A percentile compares a stretch with the other conserved stretches of the same genome.
Evolutionary conservation across 192 early-diverging fungal species (phyloP).

Genomic region (Coemansia sp.): DNA sequence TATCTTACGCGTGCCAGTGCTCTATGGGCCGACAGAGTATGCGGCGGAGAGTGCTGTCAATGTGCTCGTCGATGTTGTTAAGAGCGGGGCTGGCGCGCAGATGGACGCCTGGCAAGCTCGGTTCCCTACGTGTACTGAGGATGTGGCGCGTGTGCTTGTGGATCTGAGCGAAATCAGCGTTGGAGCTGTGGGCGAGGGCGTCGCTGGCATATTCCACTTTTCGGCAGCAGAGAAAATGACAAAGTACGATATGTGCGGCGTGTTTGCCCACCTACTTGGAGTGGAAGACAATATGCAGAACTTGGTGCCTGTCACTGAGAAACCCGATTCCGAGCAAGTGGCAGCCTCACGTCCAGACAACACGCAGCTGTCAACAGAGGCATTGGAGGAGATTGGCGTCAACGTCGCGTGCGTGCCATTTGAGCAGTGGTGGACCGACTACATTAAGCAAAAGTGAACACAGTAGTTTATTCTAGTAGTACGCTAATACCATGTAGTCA

Average conservation of each 20-base stretch:
- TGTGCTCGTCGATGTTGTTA: constrained; percentile 66
- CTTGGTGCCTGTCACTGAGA: constrained; percentile 21
- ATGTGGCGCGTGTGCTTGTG: constrained; percentile 70
- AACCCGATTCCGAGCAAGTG: constrained; percentile 12
- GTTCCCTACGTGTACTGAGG: constrained; percentile 82
- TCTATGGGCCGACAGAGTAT: constrained; percentile 71
- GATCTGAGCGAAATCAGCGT: constrained; percentile 60
- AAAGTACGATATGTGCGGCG: constrained; percentile 45
- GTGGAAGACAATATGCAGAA: neutral
- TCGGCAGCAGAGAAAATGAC: constrained; percentile 40
- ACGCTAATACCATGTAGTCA: constrained; percentile 15
- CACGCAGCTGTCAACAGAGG: constrained; percentile 27
- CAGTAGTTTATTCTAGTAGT: neutral
- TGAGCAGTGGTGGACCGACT: constrained; percentile 36
- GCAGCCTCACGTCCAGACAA: constrained; percentile 41
- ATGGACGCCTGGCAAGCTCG: constrained; percentile 75
- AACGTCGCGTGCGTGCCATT: constrained; percentile 31
- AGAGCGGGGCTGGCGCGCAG: constrained; percentile 29
- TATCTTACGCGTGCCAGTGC: constrained; percentile 79
- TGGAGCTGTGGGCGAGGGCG: constrained; percentile 3
- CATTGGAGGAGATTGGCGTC: constrained; percentile 34
- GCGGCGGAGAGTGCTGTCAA: constrained; percentile 80
- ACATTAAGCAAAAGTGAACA: constrained; percentile 3
- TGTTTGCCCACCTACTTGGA: constrained; percentile 33
- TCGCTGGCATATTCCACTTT: constrained; percentile 42